These are phyloP conservation scores for Cydonia oblonga DNA, from an alignment of 331 rosid species.

Conservation along the genomic window DNA sequence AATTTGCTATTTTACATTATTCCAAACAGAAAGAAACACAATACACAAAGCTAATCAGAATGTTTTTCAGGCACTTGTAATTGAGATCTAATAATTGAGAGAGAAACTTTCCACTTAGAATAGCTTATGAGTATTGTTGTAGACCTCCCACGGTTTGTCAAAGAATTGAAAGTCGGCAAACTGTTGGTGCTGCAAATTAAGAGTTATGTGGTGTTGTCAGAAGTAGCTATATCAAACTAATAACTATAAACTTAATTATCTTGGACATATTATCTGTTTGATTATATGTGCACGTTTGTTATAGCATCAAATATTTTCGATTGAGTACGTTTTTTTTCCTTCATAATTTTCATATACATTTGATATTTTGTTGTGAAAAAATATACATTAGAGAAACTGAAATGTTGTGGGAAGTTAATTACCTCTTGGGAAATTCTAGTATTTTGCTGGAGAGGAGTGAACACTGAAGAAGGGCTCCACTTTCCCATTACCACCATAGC, in stretches of 20 bases:
- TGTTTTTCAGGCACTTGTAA: not conserved
- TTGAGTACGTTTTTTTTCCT: not conserved
- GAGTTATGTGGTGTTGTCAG: not conserved
- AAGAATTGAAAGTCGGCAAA: slow-evolving; percentile 32
- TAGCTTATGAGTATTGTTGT: slow-evolving; percentile 13
- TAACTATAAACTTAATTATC: no score
- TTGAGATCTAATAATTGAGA: not conserved
- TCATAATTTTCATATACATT: not conserved
- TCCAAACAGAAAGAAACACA: no score
- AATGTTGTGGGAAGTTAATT: slow-evolving; percentile 24
- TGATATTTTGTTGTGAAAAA: not conserved
- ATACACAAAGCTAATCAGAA: no score
- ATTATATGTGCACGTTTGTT: not conserved
- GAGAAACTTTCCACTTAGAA: not conserved
- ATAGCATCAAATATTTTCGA: not conserved
- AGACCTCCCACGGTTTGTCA: slow-evolving; percentile 22
- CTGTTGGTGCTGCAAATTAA: slow-evolving; percentile 54
- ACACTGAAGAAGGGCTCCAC: slow-evolving; percentile 48
- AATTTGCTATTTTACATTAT: slow-evolving; percentile 8
- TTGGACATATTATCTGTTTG: no score
- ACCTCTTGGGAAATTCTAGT: slow-evolving; percentile 43
- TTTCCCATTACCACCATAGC: slow-evolving; percentile 31
- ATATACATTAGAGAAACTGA: not conserved
- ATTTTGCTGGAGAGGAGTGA: slow-evolving; percentile 33
- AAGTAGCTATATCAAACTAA: not conserved